phyloP scores from a whole-genome alignment of 805 yeast genomes.

The Cyberlindnera subsufficiens region DNA sequence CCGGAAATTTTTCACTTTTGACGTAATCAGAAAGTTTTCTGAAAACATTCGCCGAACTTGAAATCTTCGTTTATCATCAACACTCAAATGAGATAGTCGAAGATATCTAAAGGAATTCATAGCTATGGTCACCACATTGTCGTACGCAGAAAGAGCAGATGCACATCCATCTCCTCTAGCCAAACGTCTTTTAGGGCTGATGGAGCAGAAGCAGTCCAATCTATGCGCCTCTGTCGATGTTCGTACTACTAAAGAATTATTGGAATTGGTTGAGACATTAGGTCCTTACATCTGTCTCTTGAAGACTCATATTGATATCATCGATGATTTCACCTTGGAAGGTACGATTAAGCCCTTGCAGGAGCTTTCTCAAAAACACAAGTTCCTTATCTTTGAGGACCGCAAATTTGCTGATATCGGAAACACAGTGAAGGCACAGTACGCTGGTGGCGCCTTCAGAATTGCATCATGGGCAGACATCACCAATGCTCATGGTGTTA shows the following conservation, averaged over 20 bases:
- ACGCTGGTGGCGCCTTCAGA: constrained; percentile 81
- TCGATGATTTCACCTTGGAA: constrained; percentile 83
- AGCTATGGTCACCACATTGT: constrained; percentile 20
- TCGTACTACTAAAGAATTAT: constrained; percentile 68
- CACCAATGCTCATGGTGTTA: constrained; percentile 96
- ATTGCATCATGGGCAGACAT: constrained; percentile 95
- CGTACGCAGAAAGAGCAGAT: constrained; percentile 67
- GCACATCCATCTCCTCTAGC: constrained; percentile 78
- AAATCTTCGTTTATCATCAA: no score
- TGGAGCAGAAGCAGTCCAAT: constrained; percentile 78
- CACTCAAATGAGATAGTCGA: no score
- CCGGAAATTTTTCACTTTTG: neutral
- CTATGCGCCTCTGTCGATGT: constrained; percentile 95
- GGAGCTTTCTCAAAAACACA: constrained; percentile 69
- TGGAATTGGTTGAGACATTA: constrained; percentile 63
- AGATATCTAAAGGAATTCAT: no score
- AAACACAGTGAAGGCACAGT: constrained; percentile 92
- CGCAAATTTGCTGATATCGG: constrained; percentile 99
- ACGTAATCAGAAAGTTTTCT: no score
- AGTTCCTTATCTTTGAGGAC: constrained; percentile 92
- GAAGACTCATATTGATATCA: constrained; percentile 91
- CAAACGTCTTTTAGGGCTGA: constrained; percentile 58
- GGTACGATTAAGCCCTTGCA: constrained; percentile 72
- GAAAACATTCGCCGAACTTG: no score
- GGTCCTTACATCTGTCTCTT: constrained; percentile 92